Conservation (phyloP, 2,329 filamentous ascomycete species). For the Myrmaecium sp. region DNA sequence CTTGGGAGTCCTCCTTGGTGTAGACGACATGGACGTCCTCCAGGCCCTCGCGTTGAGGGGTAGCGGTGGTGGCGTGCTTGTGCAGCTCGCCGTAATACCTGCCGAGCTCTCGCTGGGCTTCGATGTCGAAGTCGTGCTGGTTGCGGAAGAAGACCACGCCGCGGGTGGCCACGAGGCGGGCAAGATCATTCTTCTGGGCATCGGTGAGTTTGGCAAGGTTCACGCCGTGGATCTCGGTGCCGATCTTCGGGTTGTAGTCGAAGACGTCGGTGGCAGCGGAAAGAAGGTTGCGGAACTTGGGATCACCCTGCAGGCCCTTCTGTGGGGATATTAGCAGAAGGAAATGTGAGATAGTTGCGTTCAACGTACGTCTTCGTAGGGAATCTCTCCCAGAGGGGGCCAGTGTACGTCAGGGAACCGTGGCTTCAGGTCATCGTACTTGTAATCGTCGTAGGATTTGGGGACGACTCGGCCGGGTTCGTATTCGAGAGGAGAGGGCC, state of each 20-base stretch:
- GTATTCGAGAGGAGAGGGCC: conserved; percentile 19
- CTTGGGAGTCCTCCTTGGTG: conserved; percentile 33
- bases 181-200: conserved; percentile 36
- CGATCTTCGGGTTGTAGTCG: conserved; percentile 40
- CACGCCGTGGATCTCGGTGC: conserved; percentile 35
- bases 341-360: too few relatives aligned
- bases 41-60: conserved; percentile 30
- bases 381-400: conserved; percentile 30
- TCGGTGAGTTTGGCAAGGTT: conserved; percentile 33
- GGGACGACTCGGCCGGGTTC: conserved; percentile 31
- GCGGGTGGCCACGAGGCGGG: conserved; percentile 34
- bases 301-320: conserved; percentile 37
- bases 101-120: conserved; percentile 35
- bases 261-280: conserved; percentile 35
- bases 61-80: conserved; percentile 37
- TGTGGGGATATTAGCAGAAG: too few relatives aligned
- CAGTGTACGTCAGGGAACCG: conserved; percentile 37
- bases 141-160: conserved; percentile 42
- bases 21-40: conserved; percentile 42
- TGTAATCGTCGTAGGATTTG: conserved; percentile 30
- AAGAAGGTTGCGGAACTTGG: conserved; percentile 36
- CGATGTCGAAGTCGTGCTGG: conserved; percentile 36
- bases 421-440: conserved; percentile 35
- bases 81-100: conserved; percentile 36
- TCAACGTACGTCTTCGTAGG: conserved; percentile 36